phyloP scores from a whole-genome alignment of 306 rosid species.

The Nissolia schottii region DNA sequence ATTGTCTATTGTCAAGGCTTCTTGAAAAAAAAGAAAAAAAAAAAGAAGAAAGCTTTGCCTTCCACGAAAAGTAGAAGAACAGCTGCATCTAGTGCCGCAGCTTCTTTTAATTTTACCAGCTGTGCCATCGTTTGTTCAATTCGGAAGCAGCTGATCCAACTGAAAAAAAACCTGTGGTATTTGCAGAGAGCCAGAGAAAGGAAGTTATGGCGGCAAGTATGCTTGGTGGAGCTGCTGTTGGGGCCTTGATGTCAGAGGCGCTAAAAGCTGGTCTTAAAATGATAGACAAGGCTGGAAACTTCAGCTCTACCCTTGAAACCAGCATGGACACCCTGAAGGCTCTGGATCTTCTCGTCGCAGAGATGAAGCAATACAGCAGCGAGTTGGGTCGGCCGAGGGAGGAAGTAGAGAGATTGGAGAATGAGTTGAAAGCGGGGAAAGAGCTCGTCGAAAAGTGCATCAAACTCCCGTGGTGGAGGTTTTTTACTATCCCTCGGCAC shows the following conservation, averaged over 20 bases:
- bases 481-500: background rate
- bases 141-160: background rate
- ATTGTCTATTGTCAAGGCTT: too few relatives aligned
- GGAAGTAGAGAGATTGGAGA: background rate
- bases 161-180: too few relatives aligned
- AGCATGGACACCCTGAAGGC: background rate
- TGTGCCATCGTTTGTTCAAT: background rate
- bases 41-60: too few relatives aligned
- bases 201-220: background rate
- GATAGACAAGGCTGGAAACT: constrained; percentile 9
- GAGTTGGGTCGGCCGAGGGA: background rate
- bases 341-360: background rate
- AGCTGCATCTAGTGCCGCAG: background rate
- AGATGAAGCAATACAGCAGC: background rate
- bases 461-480: constrained; percentile 22
- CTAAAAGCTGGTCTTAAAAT: background rate
- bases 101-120: background rate
- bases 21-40: too few relatives aligned
- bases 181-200: too few relatives aligned
- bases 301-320: background rate
- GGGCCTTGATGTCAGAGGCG: background rate
- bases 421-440: background rate
- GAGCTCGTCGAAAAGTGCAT: constrained; percentile 23
- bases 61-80: too few relatives aligned
- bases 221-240: constrained; percentile 4